Base-by-base conservation (phyloP, 2,329 filamentous ascomycete genomes). In the Corinectria fuckeliana region DNA sequence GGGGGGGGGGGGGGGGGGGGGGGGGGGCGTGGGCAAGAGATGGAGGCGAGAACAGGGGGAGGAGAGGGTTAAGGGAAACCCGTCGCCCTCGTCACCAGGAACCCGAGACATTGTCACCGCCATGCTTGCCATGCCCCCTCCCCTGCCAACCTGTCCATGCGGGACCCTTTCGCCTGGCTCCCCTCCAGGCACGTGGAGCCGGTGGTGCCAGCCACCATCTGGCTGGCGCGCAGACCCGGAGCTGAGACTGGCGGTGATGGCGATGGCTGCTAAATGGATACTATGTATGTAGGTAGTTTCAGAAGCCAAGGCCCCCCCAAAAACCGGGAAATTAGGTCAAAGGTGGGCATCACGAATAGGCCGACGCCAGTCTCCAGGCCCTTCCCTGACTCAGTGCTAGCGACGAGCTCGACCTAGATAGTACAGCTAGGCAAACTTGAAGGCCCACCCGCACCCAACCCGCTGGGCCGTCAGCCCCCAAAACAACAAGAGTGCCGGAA, bases 401-500 rank as follows among this genome's bases (percentile, higher is more conserved):
- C 52, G 58, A 56, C 64, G n/a, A n/a, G n/a, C n/a, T n/a, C n/a
- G n/a, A n/a, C 55, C 48, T 57, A 36, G 56, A 58, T n/a, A 61
- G 56, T n/a, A n/a, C n/a, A n/a, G n/a, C n/a, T n/a, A n/a, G n/a
- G n/a, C n/a, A n/a, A n/a, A n/a, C n/a, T n/a, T n/a, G n/a, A n/a
- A 34, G 64, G 62, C 48, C 67, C 67, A 69, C 67, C 48, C 62
- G 63, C 58, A 69, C 64, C 68, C 68, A 70, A 66, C 50, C 62
- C 68, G 64, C 67, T 70, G 68, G 68, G 68, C 66, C 68, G 66
- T 66, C 60, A 62, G 64, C 58, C 67, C 66, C 65, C 66, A 66
- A n/a, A n/a, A 64, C 63, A 60, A 66, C 62, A 72, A n/a, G 69
- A 73, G 63, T 69, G 65, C 72, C 71, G 71, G 70, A 70, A 68